A percentile compares a stretch with the other conserved stretches of the same genome.
These are phyloP conservation scores for Triticum timopheevii DNA, from an alignment of 176 grass and related monocot genomes.

Conservation along the genomic window DNA sequence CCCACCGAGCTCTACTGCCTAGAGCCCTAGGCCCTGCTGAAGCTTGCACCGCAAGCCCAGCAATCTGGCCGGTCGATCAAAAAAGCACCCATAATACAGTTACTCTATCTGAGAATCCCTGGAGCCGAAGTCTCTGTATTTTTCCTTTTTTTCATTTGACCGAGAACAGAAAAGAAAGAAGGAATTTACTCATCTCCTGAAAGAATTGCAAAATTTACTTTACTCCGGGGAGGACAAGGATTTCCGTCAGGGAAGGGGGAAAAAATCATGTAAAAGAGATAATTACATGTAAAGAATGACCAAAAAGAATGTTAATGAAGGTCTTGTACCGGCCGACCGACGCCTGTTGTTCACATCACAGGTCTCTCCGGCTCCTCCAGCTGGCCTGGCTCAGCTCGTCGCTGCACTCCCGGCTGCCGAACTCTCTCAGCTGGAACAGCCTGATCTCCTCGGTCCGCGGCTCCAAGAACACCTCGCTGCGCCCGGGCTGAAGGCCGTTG, in stretches of 20 bases:
- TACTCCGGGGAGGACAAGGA: slow-evolving; percentile 60
- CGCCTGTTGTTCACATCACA: slow-evolving; percentile 74
- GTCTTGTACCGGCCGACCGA: slow-evolving; percentile 24
- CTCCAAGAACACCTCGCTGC: slow-evolving; percentile 81
- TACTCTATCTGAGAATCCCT: slow-evolving; percentile 13
- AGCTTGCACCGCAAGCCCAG: slow-evolving; percentile 22
- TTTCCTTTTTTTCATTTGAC: slow-evolving; percentile 26
- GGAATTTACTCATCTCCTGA: slow-evolving; percentile 56
- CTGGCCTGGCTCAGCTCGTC: slow-evolving; percentile 68
- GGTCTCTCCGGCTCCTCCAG: slow-evolving; percentile 59
- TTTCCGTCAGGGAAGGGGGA: slow-evolving; percentile 34
- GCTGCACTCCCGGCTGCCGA: slow-evolving; percentile 65
- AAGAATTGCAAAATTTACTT: slow-evolving; percentile 67
- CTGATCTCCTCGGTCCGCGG: slow-evolving; percentile 89
- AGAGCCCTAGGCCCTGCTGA: background rate
- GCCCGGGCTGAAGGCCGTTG: slow-evolving; percentile 81
- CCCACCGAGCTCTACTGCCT: slow-evolving; percentile 25
- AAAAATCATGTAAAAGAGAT: slow-evolving; percentile 77
- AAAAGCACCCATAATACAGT: background rate
- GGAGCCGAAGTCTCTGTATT: slow-evolving; percentile 43
- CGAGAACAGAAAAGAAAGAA: background rate
- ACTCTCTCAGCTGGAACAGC: slow-evolving; percentile 87
- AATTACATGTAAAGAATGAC: slow-evolving; percentile 91
- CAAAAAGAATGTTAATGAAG: slow-evolving; percentile 56
- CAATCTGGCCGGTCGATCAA: slow-evolving; percentile 18